These are phyloP conservation scores for Hymenoscyphus salicellus DNA, from an alignment of 2,329 filamentous ascomycete genomes.

Conservation along the genomic window DNA sequence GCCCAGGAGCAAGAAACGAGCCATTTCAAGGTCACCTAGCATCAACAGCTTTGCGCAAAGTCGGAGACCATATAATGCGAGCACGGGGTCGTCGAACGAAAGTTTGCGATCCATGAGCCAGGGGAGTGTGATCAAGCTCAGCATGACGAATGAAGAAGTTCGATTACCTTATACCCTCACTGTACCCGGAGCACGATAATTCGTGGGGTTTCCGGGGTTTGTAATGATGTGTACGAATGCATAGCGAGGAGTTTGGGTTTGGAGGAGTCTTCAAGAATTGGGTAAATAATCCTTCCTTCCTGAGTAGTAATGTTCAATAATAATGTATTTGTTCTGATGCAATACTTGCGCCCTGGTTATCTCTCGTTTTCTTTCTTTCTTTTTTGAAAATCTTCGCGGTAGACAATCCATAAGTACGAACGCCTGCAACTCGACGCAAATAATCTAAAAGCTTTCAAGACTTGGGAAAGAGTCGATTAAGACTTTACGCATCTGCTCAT, in stretches of 20 bases:
- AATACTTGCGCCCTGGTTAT: too few species aligned
- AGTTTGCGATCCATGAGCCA: slow-evolving; percentile 31
- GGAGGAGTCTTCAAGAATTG: background rate
- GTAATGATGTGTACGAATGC: slow-evolving; percentile 12
- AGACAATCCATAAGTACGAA: too few species aligned
- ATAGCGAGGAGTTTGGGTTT: slow-evolving; percentile 30
- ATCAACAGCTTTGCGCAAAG: slow-evolving; percentile 29
- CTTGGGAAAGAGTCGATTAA: too few species aligned
- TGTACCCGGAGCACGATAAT: slow-evolving; percentile 23
- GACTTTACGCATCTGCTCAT: too few species aligned
- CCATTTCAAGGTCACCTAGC: slow-evolving; percentile 23
- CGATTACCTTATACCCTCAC: slow-evolving; percentile 32
- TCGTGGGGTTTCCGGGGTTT: background rate
- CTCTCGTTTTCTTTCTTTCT: too few species aligned
- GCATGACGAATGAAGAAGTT: slow-evolving; percentile 24
- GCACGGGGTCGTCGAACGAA: slow-evolving; percentile 22
- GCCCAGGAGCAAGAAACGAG: slow-evolving; percentile 25
- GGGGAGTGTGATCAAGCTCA: slow-evolving; percentile 33
- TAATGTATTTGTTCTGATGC: background rate
- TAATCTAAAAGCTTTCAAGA: too few species aligned
- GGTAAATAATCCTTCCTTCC: background rate
- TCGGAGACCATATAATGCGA: slow-evolving; percentile 25
- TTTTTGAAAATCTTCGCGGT: too few species aligned
- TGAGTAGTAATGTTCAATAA: background rate
- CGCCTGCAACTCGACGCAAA: too few species aligned